Evolutionary conservation across 768 basidiomycete species (phyloP).

Genomic region (Calocera viscosa): DNA sequence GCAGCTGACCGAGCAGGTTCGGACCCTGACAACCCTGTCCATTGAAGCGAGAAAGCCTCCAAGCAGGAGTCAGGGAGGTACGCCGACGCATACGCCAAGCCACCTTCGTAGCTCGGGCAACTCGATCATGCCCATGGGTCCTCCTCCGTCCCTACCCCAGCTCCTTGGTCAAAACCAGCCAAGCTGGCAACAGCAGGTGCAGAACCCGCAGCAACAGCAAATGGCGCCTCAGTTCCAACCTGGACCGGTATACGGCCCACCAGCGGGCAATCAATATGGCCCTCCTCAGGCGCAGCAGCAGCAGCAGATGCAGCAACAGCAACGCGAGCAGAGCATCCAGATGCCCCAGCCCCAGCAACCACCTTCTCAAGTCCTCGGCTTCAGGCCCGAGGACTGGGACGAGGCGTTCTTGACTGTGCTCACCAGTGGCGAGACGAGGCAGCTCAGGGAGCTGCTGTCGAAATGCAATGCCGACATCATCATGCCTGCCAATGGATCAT

Average conservation of each 20-base stretch:
- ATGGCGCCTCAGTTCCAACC: slow-evolving; percentile 3
- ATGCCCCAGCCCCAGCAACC: slow-evolving; percentile 11
- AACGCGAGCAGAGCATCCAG: background rate
- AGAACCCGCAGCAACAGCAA: slow-evolving; percentile 15
- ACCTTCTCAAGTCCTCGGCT: background rate
- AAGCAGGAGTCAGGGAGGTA: slow-evolving; percentile 2
- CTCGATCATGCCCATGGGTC: background rate
- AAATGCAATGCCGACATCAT: slow-evolving; percentile 67
- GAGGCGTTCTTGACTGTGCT: slow-evolving; percentile 67
- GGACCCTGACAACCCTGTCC: slow-evolving; percentile 49
- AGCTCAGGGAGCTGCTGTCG: slow-evolving; percentile 59
- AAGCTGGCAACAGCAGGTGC: slow-evolving; percentile 17
- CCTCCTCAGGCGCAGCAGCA: slow-evolving; percentile 24
- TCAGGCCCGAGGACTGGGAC: slow-evolving; percentile 58
- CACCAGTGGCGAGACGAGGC: slow-evolving; percentile 57
- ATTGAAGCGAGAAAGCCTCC: slow-evolving; percentile 22
- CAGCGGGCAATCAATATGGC: slow-evolving; percentile 15
- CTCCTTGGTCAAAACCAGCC: slow-evolving; percentile 15
- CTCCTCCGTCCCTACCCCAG: slow-evolving; percentile 32
- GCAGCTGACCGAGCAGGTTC: slow-evolving; percentile 66
- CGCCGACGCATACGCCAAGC: slow-evolving; percentile 22
- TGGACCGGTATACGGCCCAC: background rate
- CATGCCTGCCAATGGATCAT: slow-evolving; percentile 59
- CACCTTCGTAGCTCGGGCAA: slow-evolving; percentile 17
- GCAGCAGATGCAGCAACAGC: background rate